Conservation (phyloP, 2,329 filamentous ascomycete genomes). For the Fusarium sp. region DNA sequence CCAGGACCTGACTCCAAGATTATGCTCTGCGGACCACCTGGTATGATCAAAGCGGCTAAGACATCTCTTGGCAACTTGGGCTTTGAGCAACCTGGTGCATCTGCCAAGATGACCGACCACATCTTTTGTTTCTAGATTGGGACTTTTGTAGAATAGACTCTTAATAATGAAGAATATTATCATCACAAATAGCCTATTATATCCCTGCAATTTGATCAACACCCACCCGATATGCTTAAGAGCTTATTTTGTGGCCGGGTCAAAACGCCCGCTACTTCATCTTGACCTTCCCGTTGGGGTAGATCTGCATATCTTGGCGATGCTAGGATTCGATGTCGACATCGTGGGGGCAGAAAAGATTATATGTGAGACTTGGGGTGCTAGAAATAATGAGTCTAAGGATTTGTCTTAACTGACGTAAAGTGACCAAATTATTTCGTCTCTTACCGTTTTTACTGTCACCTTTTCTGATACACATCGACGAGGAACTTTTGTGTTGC, state of each 20-base stretch:
- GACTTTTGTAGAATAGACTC: neutral
- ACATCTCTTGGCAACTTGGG: slow-evolving; percentile 61
- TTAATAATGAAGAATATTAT: neutral
- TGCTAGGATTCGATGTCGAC: slow-evolving; percentile 33
- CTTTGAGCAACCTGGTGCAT: slow-evolving; percentile 61
- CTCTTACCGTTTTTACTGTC: neutral
- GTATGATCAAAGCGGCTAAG: slow-evolving; percentile 69
- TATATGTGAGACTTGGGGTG: neutral
- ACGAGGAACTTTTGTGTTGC: neutral
- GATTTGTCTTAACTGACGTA: fast-evolving
- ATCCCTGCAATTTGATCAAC: slow-evolving; percentile 8
- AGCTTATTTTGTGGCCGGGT: slow-evolving; percentile 33
- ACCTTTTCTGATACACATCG: neutral
- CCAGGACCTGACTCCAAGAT: slow-evolving; percentile 61
- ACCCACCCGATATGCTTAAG: slow-evolving; percentile 19
- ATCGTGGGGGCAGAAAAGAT: neutral
- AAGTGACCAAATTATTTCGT: neutral
- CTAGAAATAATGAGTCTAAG: neutral
- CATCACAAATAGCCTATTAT: neutral
- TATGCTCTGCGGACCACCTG: slow-evolving; percentile 70
- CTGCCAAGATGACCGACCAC: slow-evolving; percentile 65
- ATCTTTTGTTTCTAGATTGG: slow-evolving; percentile 63
- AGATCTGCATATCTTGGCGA: slow-evolving; percentile 27
- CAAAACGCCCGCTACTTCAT: slow-evolving; percentile 2
- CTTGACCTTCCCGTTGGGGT: slow-evolving; percentile 33